Evolutionary conservation across 345 rosid genomes (phyloP).

Genomic region (Limnanthes douglasii): DNA sequence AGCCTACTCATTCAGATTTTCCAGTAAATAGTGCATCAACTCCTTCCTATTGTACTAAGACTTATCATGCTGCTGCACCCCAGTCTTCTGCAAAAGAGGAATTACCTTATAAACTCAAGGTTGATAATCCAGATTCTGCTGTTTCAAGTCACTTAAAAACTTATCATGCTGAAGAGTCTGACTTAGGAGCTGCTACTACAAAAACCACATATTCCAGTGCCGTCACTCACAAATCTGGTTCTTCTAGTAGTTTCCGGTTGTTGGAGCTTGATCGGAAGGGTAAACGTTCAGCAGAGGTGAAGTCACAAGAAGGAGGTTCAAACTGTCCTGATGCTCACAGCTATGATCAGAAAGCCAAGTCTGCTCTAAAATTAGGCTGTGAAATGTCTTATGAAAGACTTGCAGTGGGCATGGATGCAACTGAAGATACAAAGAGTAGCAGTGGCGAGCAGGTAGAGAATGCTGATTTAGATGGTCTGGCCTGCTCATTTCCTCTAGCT

Average conservation of each 20-base stretch:
- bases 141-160: slow-evolving; percentile 11
- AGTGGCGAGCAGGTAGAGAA: slow-evolving; percentile 14
- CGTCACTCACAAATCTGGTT: slow-evolving; percentile 8
- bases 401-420: slow-evolving; percentile 6
- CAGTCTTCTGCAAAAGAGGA: slow-evolving; percentile 5
- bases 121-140: slow-evolving; percentile 20
- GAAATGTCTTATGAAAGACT: slow-evolving; percentile 11
- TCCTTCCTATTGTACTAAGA: neutral
- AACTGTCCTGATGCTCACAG: neutral
- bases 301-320: slow-evolving; percentile 9
- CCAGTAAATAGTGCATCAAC: neutral
- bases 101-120: slow-evolving; percentile 8
- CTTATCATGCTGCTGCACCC: slow-evolving; percentile 3
- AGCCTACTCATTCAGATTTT: slow-evolving; percentile 3
- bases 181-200: slow-evolving; percentile 8
- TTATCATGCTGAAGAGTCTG: slow-evolving; percentile 12
- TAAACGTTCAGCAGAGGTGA: slow-evolving; percentile 12
- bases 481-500: slow-evolving; percentile 5
- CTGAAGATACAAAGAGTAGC: slow-evolving; percentile 7
- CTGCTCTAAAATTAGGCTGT: slow-evolving; percentile 7
- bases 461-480: slow-evolving; percentile 7
- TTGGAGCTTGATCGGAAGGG: slow-evolving; percentile 10
- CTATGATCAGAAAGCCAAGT: slow-evolving; percentile 4
- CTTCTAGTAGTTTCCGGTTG: slow-evolving; percentile 1
- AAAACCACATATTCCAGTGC: slow-evolving; percentile 15